phyloP scores from a whole-genome alignment of 257 asterid genomes.

The Solanum virginianum region DNA sequence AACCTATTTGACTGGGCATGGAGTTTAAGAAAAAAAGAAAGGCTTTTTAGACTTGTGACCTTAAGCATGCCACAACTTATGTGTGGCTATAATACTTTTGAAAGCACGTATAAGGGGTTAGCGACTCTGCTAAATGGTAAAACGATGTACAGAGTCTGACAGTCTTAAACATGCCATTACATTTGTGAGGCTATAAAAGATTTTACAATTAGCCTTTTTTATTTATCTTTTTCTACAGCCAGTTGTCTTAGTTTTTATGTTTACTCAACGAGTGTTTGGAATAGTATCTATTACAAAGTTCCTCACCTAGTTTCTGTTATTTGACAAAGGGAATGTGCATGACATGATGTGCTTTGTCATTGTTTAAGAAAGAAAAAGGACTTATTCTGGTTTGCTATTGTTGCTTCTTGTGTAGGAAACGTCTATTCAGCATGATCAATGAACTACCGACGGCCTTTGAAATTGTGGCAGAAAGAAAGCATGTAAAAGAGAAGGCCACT shows the following conservation, averaged over 20 bases:
- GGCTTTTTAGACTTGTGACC: background rate
- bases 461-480: conserved; percentile 71
- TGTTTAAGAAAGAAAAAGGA: background rate
- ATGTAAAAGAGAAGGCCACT: conserved; percentile 72
- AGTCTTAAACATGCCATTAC: background rate
- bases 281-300: background rate
- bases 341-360: background rate
- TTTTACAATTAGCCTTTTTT: background rate
- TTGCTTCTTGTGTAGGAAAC: conserved; percentile 45
- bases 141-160: background rate
- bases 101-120: background rate
- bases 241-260: background rate
- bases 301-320: background rate
- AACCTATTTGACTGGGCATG: background rate
- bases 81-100: background rate
- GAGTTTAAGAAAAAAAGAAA: background rate
- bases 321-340: background rate
- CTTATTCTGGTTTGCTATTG: background rate
- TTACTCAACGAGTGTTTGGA: background rate
- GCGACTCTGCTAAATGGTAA: background rate
- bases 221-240: background rate
- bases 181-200: background rate
- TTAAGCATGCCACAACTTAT: background rate
- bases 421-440: conserved; percentile 76
- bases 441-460: conserved; percentile 78